Conservation (phyloP, 2,329 filamentous ascomycete genomes). For the Penicillium sp. region DNA sequence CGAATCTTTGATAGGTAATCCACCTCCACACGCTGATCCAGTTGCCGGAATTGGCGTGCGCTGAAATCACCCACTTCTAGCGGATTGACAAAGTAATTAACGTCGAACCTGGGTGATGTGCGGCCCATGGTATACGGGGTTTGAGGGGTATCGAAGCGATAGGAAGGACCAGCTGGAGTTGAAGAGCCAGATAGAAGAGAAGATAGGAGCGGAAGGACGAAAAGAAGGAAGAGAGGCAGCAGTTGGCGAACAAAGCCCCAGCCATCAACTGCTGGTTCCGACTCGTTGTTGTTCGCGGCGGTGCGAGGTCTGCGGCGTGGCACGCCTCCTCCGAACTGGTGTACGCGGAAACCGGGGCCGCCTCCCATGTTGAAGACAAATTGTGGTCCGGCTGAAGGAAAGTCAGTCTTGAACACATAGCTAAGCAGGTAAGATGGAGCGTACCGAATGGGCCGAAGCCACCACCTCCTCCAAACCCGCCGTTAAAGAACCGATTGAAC, state of each 20-base stretch:
- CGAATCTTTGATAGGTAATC: constrained; percentile 72
- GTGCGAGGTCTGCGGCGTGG: constrained; percentile 78
- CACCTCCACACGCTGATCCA: constrained; percentile 80
- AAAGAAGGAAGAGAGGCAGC: constrained; percentile 86
- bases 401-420: constrained; percentile 11
- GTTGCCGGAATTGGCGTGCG: constrained; percentile 69
- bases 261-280: constrained; percentile 59
- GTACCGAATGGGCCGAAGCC: constrained; percentile 62
- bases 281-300: constrained; percentile 54
- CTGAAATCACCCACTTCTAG: constrained; percentile 74
- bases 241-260: constrained; percentile 70
- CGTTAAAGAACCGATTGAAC: constrained; percentile 96
- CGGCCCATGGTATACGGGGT: constrained; percentile 77
- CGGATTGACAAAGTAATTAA: constrained; percentile 87
- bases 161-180: constrained; percentile 66
- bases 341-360: constrained; percentile 87
- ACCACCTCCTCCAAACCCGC: constrained; percentile 62
- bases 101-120: constrained; percentile 70
- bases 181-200: constrained; percentile 72
- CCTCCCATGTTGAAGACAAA: constrained; percentile 97
- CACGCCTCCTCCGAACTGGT: constrained; percentile 86
- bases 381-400: constrained; percentile 68
- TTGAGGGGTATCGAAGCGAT: constrained; percentile 75
- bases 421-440: constrained; percentile 12
- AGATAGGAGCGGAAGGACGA: constrained; percentile 82